Percentiles rank a stretch among this genome's conserved stretches.
phyloP scores from a whole-genome alignment of 2,329 filamentous ascomycete genomes.

The Colletotrichum lentis region DNA sequence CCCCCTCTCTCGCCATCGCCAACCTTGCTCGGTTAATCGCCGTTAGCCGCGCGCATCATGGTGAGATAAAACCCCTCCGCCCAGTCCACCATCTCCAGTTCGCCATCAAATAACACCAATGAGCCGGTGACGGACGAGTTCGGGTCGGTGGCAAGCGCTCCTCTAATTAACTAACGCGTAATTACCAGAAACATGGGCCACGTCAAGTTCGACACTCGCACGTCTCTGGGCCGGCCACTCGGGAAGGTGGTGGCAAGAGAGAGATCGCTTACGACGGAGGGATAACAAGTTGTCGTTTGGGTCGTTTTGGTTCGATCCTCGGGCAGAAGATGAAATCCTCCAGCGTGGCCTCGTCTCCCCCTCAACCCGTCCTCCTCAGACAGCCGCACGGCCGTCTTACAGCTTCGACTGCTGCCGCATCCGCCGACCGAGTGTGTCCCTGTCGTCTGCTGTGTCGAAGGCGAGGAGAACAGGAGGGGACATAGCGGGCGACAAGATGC shows the following conservation, averaged over 20 bases:
- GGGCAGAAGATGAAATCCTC: conserved; percentile 35
- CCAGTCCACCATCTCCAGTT: background rate
- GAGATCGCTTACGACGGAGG: background rate
- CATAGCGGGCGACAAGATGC: conserved; percentile 24
- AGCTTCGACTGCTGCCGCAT: conserved; percentile 18
- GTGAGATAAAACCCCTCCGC: too few relatives aligned
- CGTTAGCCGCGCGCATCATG: conserved; percentile 18
- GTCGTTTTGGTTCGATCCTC: conserved; percentile 33
- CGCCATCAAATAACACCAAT: background rate
- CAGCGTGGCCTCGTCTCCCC: conserved; percentile 8
- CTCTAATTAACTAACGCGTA: conserved; percentile 5
- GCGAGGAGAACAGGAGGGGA: conserved; percentile 8
- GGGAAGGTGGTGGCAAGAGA: conserved; percentile 22
- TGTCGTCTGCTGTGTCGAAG: background rate
- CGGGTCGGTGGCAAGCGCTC: background rate
- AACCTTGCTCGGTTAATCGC: background rate
- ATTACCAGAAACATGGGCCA: conserved; percentile 22
- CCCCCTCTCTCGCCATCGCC: background rate
- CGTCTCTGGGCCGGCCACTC: conserved; percentile 12
- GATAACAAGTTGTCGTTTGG: conserved; percentile 11
- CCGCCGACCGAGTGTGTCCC: conserved; percentile 16
- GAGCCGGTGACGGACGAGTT: background rate
- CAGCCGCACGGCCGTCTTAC: conserved; percentile 30
- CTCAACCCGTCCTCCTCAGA: conserved; percentile 13
- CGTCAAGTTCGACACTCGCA: conserved; percentile 30